These are phyloP conservation scores for Leucocoprinus leucothites DNA, from an alignment of 768 basidiomycete genomes.

Conservation along the genomic window DNA sequence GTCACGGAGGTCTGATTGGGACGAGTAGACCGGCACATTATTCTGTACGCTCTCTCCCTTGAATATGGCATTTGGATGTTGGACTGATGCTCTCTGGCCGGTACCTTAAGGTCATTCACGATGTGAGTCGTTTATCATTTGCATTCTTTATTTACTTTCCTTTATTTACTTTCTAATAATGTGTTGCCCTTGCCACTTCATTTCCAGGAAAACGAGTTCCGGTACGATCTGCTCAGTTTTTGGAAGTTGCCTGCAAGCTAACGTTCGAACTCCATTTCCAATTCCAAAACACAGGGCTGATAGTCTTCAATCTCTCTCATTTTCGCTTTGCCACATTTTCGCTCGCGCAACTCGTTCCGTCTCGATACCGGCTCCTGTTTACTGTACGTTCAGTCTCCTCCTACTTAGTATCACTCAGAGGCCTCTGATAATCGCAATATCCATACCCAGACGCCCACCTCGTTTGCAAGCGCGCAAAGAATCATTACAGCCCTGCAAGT, in stretches of 20 bases:
- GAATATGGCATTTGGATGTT: not conserved
- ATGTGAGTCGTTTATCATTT: constrained; percentile 30
- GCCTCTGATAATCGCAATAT: no score
- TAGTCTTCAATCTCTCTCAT: constrained; percentile 65
- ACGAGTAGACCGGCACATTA: constrained; percentile 60
- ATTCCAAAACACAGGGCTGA: constrained; percentile 50
- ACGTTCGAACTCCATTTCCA: no score
- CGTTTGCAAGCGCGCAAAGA: constrained; percentile 76
- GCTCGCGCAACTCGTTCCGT: constrained; percentile 81
- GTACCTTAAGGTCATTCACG: constrained; percentile 33
- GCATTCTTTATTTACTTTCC: no score
- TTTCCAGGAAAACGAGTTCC: constrained; percentile 51
- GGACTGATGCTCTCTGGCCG: not conserved
- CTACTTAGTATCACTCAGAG: no score
- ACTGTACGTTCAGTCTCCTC: constrained; percentile 44
- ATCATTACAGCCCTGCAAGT: constrained; percentile 71
- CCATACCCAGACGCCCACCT: constrained; percentile 84
- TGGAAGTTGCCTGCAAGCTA: no score
- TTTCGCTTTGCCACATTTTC: constrained; percentile 76
- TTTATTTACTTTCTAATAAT: no score
- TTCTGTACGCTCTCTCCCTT: constrained; percentile 31
- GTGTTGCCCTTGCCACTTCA: no score
- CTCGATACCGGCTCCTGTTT: constrained; percentile 82
- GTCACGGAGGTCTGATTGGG: constrained; percentile 75
- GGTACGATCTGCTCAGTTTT: constrained; percentile 34